Percentiles rank a stretch among this genome's conserved stretches.
Evolutionary conservation across 2,329 filamentous ascomycete species (phyloP).

Genomic region (Monosporascus sp.): DNA sequence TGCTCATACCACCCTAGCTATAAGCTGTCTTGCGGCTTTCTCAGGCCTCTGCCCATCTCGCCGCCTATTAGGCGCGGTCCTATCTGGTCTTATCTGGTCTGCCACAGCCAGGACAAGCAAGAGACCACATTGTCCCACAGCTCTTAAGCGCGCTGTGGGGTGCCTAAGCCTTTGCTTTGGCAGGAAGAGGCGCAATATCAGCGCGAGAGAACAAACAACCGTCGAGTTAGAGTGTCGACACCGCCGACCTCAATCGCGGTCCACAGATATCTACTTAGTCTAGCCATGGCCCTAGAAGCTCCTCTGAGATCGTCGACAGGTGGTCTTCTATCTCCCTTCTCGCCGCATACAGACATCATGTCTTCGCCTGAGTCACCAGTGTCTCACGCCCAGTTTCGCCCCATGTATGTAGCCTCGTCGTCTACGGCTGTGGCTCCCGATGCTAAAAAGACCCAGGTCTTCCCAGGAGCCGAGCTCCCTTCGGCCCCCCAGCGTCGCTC

Average conservation of each 20-base stretch:
- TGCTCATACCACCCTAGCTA: not conserved
- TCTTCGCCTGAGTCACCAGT: slow-evolving; percentile 48
- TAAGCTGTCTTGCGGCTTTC: not conserved
- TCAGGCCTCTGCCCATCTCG: not conserved
- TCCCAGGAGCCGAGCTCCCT: slow-evolving; percentile 43
- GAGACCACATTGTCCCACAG: not conserved
- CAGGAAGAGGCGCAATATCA: slow-evolving; percentile 14
- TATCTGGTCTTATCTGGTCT: not conserved
- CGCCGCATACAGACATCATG: slow-evolving; percentile 47
- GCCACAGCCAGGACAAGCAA: not conserved
- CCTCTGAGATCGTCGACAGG: slow-evolving; percentile 58
- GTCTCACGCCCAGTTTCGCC: slow-evolving; percentile 42
- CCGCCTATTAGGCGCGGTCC: not conserved
- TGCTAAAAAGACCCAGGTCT: slow-evolving; percentile 21
- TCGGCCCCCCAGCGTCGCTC: slow-evolving; percentile 46
- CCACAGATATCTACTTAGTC: slow-evolving; percentile 7
- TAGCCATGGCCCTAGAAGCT: slow-evolving; percentile 54
- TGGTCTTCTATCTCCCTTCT: slow-evolving; percentile 49
- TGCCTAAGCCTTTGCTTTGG: slow-evolving; percentile 7
- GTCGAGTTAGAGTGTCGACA: slow-evolving; percentile 8
- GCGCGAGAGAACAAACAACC: slow-evolving; percentile 12
- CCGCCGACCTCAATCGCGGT: slow-evolving; percentile 11
- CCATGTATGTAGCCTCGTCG: slow-evolving; percentile 38
- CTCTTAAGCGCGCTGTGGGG: not conserved
- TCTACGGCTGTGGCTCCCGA: not conserved